Evolutionary conservation across 805 yeast genomes (phyloP).

Genomic region (Kodamaea sagamina): DNA sequence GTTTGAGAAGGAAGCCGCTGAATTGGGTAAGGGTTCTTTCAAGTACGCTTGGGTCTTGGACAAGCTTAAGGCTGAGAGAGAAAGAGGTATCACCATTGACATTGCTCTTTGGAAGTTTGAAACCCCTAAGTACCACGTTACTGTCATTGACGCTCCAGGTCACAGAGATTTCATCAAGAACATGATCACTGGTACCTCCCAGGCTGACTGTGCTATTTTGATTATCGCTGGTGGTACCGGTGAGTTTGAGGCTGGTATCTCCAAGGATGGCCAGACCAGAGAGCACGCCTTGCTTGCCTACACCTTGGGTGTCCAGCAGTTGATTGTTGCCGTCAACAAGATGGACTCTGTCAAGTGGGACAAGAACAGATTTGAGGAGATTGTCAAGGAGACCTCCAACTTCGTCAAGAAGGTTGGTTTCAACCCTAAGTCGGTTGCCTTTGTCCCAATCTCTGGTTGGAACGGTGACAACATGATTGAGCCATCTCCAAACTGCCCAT

Average conservation of each 20-base stretch:
- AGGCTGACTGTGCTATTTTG: conserved; percentile 99
- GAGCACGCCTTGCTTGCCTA: conserved; percentile 97
- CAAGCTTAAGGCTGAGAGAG: conserved; percentile 93
- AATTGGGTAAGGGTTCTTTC: conserved; percentile 95
- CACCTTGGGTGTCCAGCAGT: conserved; percentile 98
- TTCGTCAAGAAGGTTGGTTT: conserved; percentile 87
- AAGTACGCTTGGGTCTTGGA: conserved; percentile 97
- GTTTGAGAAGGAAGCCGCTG: conserved; percentile 97
- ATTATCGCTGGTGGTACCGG: conserved; percentile 97
- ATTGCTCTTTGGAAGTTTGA: conserved; percentile 89
- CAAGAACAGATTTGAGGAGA: conserved; percentile 98
- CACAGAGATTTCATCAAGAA: conserved; percentile 98
- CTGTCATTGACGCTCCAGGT: conserved; percentile 98
- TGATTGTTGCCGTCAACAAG: conserved; percentile 97
- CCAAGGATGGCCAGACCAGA: conserved; percentile 98
- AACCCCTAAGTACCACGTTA: conserved; percentile 85
- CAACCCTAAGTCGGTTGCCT: conserved; percentile 81
- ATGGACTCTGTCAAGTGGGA: conserved; percentile 98
- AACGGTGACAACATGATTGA: conserved; percentile 95
- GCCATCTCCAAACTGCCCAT: conserved; percentile 98
- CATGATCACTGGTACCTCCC: conserved; percentile 99
- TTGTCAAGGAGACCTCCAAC: conserved; percentile 99
- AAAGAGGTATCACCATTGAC: conserved; percentile 95
- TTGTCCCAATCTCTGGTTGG: conserved; percentile 92
- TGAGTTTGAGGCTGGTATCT: conserved; percentile 97